Evolutionary conservation across 208 protist genomes (phyloP), one percentile per base, ranked within the genome.

Genomic region (Crithidia acanthocephali): DNA sequence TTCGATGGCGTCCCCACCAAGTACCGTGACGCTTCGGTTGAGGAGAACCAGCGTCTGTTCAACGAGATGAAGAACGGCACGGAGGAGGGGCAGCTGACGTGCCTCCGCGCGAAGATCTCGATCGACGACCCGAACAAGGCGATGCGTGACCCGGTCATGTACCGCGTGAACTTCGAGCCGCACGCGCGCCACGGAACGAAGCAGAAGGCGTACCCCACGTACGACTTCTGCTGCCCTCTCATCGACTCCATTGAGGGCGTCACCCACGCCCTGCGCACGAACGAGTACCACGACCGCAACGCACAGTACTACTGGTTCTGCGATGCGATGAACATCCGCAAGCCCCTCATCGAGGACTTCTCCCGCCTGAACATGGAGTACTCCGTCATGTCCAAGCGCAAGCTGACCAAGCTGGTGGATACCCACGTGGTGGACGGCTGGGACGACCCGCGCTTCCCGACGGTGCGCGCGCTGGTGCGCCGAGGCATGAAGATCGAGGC

Each of bases 191-290:
- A 97, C 10, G 97, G 94, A 30, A 83, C 65, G n/a, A 90, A 97
- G 75, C 93, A 97, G 52, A 95, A 96, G 68, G 89, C 98, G 72
- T 97, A 99, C 81, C 99, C 98, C 28, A 99, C 98, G 1, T 99
- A 99, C 84, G 99, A 99, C 79, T 99, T 99, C 76, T 98, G 97
- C 56, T 99, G 98, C 86, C 99, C 99, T 5, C 97, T 99, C 60
- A 92, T 99, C 52, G 99, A 99, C 80, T 97, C 88, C 8, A 47
- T 99, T 22, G 99, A 99, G 79, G 98, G 99, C 57, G 97, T 99
- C 6, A 99, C 99, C 2, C 98, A 99, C 76, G 97, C 98, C 15
- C 90, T 99, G 20, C 84, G 99, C 37, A 99, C 99, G 3, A 98
- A 90, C 76, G 98, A 99, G 81, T 99, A 99, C 87, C 92, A 99